Base-by-base conservation (phyloP, 1,284 basidiomycete species). In the Phylloporus sp. region DNA sequence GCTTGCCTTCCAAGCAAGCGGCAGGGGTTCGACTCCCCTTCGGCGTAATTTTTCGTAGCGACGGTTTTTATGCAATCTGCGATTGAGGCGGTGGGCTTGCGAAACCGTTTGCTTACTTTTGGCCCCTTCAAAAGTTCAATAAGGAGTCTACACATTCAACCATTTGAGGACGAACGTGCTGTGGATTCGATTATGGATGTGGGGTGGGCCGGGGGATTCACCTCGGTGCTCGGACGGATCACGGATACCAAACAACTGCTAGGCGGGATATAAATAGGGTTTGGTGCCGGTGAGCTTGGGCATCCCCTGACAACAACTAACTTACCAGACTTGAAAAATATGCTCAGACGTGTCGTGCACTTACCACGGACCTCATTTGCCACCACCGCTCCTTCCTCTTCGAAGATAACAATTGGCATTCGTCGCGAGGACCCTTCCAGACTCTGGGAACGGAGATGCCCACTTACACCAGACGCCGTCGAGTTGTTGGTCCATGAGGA, bases 391-490 rank as follows among this genome's bases (percentile, higher is more conserved):
- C 63, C 74, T 63, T 69, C 77, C 20, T 58, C 77, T 25, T 68
- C 75, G 41, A 78, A 74, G 61, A 70, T 87, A 29, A 86, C 85
- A 1, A 75, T 94, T 29, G 91, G 91, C 35, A 87, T 94, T 60
- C 85, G 91, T 29, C 88, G 92, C 56, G 95, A 97, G 80, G 92
- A 96, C 77, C 90, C 93, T 0, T 71, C 81, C 37, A 83, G 95
- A 52, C 89, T 94, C 64, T 97, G 95, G 95, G 95, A 97, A 79
- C 85, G 95, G n/a, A 86, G 95, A 17, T 89, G 88, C 39, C 94
- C 95, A 1, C 81, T 97, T 52, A 94, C 92, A 0, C 95, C 95
- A 0, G 86, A 88, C 10, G 89, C 87, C 6, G 91, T 96, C 32
- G 76, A 86, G 58, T 79, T 85, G 4, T 84, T 96, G 17, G 83